These are phyloP conservation scores for Fusarium sterilihyphosum DNA, from an alignment of 2,329 filamentous ascomycete species.

Conservation along the genomic window DNA sequence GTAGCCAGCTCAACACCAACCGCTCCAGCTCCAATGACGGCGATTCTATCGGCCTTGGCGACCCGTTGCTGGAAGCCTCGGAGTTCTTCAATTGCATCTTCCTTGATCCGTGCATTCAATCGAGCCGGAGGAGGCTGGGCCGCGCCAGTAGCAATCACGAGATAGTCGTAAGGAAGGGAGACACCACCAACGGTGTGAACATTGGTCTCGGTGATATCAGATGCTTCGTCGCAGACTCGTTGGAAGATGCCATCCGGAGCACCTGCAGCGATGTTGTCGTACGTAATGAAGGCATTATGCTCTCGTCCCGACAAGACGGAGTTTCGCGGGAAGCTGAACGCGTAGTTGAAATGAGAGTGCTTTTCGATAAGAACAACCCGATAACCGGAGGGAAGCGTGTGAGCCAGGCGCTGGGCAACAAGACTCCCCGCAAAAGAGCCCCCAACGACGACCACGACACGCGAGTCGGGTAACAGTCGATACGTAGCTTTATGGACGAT, in stretches of 20 bases:
- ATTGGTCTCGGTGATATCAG: not conserved
- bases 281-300: not conserved
- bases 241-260: conserved; percentile 14
- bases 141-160: conserved; percentile 28
- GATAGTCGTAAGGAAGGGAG: conserved; percentile 2
- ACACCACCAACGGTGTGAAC: not conserved
- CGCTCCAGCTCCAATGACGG: conserved; percentile 22
- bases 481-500: conserved; percentile 21
- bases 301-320: conserved; percentile 13
- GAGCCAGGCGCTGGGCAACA: conserved; percentile 4
- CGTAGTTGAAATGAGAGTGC: conserved; percentile 30
- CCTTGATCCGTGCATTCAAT: not conserved
- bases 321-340: conserved; percentile 24
- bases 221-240: conserved; percentile 3
- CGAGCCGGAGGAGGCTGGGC: conserved; percentile 24
- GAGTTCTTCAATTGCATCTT: conserved; percentile 8
- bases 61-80: conserved; percentile 5
- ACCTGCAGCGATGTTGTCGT: conserved; percentile 6
- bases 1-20: conserved; percentile 18
- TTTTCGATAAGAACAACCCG: conserved; percentile 26
- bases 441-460: conserved; percentile 20
- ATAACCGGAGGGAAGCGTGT: conserved; percentile 22
- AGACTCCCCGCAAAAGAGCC: conserved; percentile 26
- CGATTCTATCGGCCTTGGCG: not conserved
- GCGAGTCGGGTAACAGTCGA: not conserved